These are phyloP conservation scores for Lagenidium sp. DNA, from an alignment of 352 stramenopile species.

Conservation along the genomic window DNA sequence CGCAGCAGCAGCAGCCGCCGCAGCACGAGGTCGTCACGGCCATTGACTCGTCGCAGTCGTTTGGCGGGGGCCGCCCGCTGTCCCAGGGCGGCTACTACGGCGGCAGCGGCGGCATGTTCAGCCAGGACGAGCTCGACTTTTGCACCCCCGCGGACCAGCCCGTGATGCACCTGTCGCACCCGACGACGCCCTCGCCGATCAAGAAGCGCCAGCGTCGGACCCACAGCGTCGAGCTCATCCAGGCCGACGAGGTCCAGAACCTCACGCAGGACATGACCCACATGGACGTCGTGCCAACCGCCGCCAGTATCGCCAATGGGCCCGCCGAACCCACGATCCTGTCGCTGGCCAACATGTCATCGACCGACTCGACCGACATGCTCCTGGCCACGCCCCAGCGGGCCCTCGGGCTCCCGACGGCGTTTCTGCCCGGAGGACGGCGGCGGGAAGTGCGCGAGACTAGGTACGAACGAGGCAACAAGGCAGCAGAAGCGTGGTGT, in stretches of 20 bases:
- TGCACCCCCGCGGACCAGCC: slow-evolving; percentile 76
- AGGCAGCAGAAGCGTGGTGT: too few species aligned
- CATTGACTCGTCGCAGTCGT: too few species aligned
- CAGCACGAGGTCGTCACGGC: neutral
- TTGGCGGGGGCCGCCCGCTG: too few species aligned
- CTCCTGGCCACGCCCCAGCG: slow-evolving; percentile 23
- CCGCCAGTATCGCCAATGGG: neutral
- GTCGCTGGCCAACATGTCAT: slow-evolving; percentile 15
- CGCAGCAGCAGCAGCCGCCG: too few species aligned
- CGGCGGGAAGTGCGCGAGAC: slow-evolving; percentile 2
- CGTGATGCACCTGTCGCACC: slow-evolving; percentile 72
- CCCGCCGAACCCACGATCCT: slow-evolving; percentile 21
- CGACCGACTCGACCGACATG: slow-evolving; percentile 32
- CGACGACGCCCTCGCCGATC: slow-evolving; percentile 70
- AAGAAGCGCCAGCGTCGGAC: slow-evolving; percentile 61
- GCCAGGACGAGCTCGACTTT: slow-evolving; percentile 82
- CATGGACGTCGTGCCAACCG: slow-evolving; percentile 39
- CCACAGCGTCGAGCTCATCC: slow-evolving; percentile 24
- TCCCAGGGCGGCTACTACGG: slow-evolving; percentile 2
- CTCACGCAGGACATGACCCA: slow-evolving; percentile 69
- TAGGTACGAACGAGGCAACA: too few species aligned
- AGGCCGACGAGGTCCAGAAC: slow-evolving; percentile 58
- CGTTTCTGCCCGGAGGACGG: slow-evolving; percentile 2
- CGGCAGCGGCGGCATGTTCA: slow-evolving; percentile 40
- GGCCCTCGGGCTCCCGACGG: slow-evolving; percentile 8